A percentile compares a stretch with the other conserved stretches of the same genome.
These are phyloP conservation scores for Arthrinium phaeospermum DNA, from an alignment of 2,329 filamentous ascomycete species.

Conservation along the genomic window DNA sequence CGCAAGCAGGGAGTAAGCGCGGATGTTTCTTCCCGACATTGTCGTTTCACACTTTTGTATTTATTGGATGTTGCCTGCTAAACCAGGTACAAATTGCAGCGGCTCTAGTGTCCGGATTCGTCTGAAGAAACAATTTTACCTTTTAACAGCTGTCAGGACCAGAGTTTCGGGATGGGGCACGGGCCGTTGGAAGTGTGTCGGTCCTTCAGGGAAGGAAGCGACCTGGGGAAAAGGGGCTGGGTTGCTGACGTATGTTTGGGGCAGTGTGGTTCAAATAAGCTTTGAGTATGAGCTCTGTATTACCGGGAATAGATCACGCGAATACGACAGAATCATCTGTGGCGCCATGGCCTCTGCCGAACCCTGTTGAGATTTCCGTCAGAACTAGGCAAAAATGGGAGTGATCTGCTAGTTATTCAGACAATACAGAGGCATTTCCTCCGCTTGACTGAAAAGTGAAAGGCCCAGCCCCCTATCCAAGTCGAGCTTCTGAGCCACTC, in stretches of 20 bases:
- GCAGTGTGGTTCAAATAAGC: neutral
- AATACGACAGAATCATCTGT: no score
- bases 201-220: neutral
- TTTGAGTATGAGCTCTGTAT: neutral
- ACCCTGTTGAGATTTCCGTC: no score
- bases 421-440: no score
- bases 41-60: neutral
- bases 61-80: neutral
- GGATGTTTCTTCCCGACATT: neutral
- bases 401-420: no score
- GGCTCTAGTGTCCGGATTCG: no score
- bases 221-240: neutral
- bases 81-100: no score
- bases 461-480: no score
- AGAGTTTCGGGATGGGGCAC: neutral
- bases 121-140: neutral
- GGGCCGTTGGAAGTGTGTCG: neutral
- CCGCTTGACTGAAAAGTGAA: no score
- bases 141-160: neutral
- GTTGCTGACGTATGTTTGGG: neutral
- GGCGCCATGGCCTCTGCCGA: no score
- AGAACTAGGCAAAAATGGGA: no score
- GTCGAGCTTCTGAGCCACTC: no score
- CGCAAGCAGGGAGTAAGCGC: neutral
- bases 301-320: neutral